A percentile compares a stretch with the other conserved stretches of the same genome.
Evolutionary conservation across 2,329 filamentous ascomycete species (phyloP).

Genomic region (Aureobasidium sp.): DNA sequence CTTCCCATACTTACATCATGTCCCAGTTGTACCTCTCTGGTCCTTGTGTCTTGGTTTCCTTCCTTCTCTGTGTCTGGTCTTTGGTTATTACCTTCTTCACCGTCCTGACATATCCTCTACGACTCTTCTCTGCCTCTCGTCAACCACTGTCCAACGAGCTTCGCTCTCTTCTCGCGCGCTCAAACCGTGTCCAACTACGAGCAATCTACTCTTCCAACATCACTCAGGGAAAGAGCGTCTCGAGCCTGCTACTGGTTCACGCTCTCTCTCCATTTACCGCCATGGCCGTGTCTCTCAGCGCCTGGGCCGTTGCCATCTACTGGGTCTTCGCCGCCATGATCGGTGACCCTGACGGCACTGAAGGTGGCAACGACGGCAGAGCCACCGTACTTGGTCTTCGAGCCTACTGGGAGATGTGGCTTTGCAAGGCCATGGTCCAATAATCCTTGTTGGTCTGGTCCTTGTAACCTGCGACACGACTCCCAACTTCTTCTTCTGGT

Average conservation of each 20-base stretch:
- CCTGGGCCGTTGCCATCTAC: constrained; percentile 52
- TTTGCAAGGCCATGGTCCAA: constrained; percentile 22
- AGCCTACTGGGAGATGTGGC: constrained; percentile 53
- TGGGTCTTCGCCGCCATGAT: constrained; percentile 54
- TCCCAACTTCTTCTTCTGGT: not conserved
- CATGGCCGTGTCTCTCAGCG: constrained; percentile 45
- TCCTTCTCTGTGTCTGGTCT: constrained; percentile 47
- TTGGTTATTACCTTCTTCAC: constrained; percentile 43
- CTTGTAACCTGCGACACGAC: not conserved
- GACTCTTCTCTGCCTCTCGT: constrained; percentile 33
- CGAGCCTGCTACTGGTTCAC: constrained; percentile 43
- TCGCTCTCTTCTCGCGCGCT: constrained; percentile 43
- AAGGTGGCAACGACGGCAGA: constrained; percentile 51
- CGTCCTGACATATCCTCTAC: constrained; percentile 43
- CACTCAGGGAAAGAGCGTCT: constrained; percentile 30
- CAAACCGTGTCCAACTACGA: constrained; percentile 43
- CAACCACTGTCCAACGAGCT: constrained; percentile 44
- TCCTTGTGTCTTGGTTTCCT: constrained; percentile 46
- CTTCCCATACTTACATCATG: constrained; percentile 13
- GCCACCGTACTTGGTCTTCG: constrained; percentile 50
- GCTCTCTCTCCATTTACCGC: constrained; percentile 48
- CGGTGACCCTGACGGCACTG: constrained; percentile 51
- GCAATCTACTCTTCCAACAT: constrained; percentile 36
- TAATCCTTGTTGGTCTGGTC: not conserved
- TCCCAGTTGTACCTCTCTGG: constrained; percentile 42